phyloP scores from a whole-genome alignment of 2,329 filamentous ascomycete species.

The Diaporthe vaccinii region DNA sequence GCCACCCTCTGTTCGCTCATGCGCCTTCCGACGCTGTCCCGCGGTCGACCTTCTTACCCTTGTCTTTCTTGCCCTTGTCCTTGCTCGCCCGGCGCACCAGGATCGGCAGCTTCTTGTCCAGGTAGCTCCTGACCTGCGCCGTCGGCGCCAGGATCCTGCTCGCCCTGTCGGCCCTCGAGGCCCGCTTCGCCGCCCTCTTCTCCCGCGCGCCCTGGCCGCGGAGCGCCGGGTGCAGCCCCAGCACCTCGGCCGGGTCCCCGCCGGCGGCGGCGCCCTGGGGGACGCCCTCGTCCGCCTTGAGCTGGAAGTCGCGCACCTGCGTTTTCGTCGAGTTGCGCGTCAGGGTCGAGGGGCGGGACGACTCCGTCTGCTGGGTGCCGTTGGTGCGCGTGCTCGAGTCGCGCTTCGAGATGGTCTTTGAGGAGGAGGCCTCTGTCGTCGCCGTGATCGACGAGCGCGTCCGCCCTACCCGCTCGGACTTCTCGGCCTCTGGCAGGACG shows the following conservation, averaged over 20 bases:
- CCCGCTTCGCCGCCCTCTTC: conserved; percentile 18
- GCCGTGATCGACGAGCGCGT: neutral
- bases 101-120: conserved; percentile 22
- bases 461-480: neutral
- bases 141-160: neutral
- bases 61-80: neutral
- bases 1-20: neutral
- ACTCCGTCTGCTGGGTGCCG: neutral
- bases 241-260: neutral
- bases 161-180: neutral
- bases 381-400: conserved; percentile 21
- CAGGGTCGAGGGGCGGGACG: neutral
- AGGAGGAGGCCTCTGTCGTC: conserved; percentile 4
- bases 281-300: conserved; percentile 20
- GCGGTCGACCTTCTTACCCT: neutral
- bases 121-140: conserved; percentile 19
- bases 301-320: conserved; percentile 31
- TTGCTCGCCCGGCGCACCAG: conserved; percentile 17
- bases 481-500: conserved; percentile 7
- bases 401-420: neutral
- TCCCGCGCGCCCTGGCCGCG: conserved; percentile 25
- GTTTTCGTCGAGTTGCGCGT: conserved; percentile 20
- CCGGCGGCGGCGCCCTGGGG: too few relatives aligned
- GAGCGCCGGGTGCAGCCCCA: conserved; percentile 17
- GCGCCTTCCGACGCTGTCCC: neutral